These are phyloP conservation scores for Emergomyces orientalis DNA, from an alignment of 2,329 filamentous ascomycete species.

Conservation along the genomic window DNA sequence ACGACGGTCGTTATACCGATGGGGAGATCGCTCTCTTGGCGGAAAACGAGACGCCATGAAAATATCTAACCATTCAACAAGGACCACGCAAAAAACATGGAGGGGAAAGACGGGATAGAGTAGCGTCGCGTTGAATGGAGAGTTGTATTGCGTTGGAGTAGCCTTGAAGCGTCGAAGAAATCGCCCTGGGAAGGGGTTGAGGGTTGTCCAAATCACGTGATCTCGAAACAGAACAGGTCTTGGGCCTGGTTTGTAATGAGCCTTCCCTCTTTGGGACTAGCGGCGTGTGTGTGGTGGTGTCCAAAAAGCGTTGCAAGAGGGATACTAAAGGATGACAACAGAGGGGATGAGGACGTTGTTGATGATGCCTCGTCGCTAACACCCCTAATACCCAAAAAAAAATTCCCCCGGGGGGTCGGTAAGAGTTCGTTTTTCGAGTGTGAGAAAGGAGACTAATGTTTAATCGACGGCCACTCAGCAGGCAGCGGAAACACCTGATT, in stretches of 20 bases:
- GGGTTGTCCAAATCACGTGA: not conserved
- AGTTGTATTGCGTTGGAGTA: not conserved
- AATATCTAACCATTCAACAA: slow-evolving; percentile 16
- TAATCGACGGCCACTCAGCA: not conserved
- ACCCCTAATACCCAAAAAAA: too few species aligned
- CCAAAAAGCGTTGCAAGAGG: too few species aligned
- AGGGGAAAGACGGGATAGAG: too few species aligned
- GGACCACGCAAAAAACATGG: not conserved
- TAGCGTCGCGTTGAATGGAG: not conserved
- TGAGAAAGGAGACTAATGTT: not conserved
- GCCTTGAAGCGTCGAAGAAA: not conserved
- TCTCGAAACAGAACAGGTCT: too few species aligned
- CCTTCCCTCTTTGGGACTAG: not conserved
- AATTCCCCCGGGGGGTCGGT: too few species aligned
- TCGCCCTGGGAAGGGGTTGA: not conserved
- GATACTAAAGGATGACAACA: not conserved
- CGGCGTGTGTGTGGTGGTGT: not conserved
- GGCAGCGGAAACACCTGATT: not conserved
- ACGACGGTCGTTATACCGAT: slow-evolving; percentile 61
- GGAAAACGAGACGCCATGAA: slow-evolving; percentile 52
- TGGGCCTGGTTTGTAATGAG: too few species aligned
- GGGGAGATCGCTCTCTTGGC: slow-evolving; percentile 60
- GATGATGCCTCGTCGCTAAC: too few species aligned
- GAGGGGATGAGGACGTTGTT: too few species aligned
- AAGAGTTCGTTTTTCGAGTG: too few species aligned